Base-by-base conservation (phyloP, 31 red algal species). In the Pterothamnion heteromorphum region DNA sequence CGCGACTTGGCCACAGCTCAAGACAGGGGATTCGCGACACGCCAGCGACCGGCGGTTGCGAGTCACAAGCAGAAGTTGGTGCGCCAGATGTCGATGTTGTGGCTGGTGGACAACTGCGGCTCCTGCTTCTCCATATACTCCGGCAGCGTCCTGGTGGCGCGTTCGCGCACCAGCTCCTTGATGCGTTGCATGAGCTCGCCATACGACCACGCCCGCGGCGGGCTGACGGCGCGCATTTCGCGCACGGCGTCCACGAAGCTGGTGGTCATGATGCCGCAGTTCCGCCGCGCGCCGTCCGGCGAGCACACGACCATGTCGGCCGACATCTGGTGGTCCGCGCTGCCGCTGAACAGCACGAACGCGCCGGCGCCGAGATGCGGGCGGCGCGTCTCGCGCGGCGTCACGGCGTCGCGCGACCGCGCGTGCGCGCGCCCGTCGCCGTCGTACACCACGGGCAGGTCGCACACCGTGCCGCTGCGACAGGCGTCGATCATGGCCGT, bases 401-500 rank as follows among this genome's bases (percentile, higher is more conserved):
- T 80, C 87, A 23, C n/a, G 3, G 36, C 33, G 3, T 36, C 76
- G 0, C 89, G 89, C 57, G 74, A 80, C 0, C 89, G 89, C 44
- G 35, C 80, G 34, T 82, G 80, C 24, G 74, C n/a, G 0, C 30
- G 28, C 33, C 89, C 80, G 28, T 92, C 51, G 1, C 74, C 43
- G 32, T 74, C 43, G 51, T 94, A 92, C 18, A 87, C 39, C 3
- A 94, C 89, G 3, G 93, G 93, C 14, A 94, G 89, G 83, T 94
- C 93, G 74, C 93, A 94, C 35, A 94, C 89, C 3, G 93, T 88
- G 71, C 93, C 93, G 43, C 93, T 94, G 2, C 89, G 89, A 74
- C 93, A 94, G 0, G 93, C 93, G 74, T 94, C 93, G 5, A 94
- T 89, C 0, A 94, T 78, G 0, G 93, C 93, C 20, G 93, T 94